Conservation (phyloP, 768 basidiomycete genomes). For the Termitomyces sp. region DNA sequence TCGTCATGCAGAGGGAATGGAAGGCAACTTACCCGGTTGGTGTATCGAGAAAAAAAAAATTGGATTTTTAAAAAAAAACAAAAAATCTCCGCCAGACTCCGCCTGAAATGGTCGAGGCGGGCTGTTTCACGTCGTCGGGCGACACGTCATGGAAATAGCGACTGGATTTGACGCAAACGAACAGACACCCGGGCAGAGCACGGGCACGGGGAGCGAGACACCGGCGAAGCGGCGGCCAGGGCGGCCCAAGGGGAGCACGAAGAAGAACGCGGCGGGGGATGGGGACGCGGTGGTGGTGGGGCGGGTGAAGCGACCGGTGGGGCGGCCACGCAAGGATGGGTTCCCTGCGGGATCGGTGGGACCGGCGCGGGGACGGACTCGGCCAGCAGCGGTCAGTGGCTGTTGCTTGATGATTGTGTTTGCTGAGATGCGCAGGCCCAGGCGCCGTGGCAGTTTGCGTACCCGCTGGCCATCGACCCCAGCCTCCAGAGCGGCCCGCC, state of each 20-base stretch:
- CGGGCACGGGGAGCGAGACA: too few relatives aligned
- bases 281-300: conserved; percentile 22
- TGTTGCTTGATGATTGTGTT: neutral
- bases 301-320: conserved; percentile 74
- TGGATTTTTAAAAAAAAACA: too few relatives aligned
- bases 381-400: neutral
- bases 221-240: conserved; percentile 63
- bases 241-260: conserved; percentile 75
- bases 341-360: conserved; percentile 71
- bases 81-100: neutral
- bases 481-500: conserved; percentile 29
- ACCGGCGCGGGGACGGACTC: conserved; percentile 25
- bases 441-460: neutral
- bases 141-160: too few relatives aligned
- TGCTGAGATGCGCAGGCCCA: neutral
- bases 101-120: too few relatives aligned
- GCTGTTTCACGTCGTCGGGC: too few relatives aligned
- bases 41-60: neutral
- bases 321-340: conserved; percentile 77
- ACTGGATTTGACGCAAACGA: neutral
- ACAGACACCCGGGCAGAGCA: too few relatives aligned
- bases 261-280: conserved; percentile 47
- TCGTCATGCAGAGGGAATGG: conserved; percentile 29
- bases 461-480: conserved; percentile 37
- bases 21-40: neutral